These are phyloP conservation scores for Ogataea paraovalis DNA, from an alignment of 805 yeast species.

Conservation along the genomic window DNA sequence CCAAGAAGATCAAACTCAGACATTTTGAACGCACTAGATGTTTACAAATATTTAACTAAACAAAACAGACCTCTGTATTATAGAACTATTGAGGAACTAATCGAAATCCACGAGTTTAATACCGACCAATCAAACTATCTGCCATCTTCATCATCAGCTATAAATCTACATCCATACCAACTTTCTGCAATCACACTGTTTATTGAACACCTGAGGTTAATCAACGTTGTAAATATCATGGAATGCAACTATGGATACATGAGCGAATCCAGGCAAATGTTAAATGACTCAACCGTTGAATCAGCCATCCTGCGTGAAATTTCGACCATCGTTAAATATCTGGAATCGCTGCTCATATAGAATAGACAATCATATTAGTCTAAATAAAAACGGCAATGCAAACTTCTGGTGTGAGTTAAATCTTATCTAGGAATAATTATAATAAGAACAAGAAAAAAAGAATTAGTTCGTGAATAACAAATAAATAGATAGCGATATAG, in stretches of 20 bases:
- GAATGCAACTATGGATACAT: slow-evolving; percentile 16
- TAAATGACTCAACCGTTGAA: slow-evolving; percentile 13
- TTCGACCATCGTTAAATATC: background rate
- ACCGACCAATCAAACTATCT: background rate
- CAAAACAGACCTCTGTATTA: slow-evolving; percentile 1
- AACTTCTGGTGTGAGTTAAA: too few relatives aligned
- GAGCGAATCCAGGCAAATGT: slow-evolving; percentile 20
- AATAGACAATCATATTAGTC: background rate
- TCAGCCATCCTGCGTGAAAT: slow-evolving; percentile 13
- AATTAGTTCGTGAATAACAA: background rate
- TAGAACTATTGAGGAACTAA: slow-evolving; percentile 10
- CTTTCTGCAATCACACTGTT: slow-evolving; percentile 7
- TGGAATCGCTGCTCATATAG: background rate
- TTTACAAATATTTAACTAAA: slow-evolving; percentile 11
- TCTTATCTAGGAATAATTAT: too few relatives aligned
- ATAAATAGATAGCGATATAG: background rate
- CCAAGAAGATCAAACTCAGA: slow-evolving; percentile 15
- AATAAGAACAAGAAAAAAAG: too few relatives aligned
- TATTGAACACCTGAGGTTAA: slow-evolving; percentile 14
- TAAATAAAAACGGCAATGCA: background rate
- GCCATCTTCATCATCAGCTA: background rate
- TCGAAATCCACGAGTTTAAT: slow-evolving; percentile 14
- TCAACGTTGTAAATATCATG: slow-evolving; percentile 16
- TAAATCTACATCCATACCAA: background rate
- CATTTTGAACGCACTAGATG: slow-evolving; percentile 10